Conservation (phyloP, 306 rosid genomes). For the Prunus padus region DNA sequence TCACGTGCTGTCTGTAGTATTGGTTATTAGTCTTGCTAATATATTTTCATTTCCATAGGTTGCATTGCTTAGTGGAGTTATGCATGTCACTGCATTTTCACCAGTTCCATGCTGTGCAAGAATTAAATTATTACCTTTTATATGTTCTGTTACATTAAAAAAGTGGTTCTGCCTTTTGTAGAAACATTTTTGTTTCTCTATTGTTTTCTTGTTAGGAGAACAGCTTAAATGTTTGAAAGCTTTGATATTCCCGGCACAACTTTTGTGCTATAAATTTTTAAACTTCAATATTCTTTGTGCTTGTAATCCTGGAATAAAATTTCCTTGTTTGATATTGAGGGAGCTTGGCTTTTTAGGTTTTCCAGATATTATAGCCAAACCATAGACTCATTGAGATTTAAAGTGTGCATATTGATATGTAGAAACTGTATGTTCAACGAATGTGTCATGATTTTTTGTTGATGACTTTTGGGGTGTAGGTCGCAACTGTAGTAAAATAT, state of each 20-base stretch:
- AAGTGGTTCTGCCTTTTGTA: neutral
- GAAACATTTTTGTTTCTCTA: neutral
- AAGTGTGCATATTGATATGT: neutral
- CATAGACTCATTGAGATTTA: neutral
- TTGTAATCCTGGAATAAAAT: neutral
- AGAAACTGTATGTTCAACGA: neutral
- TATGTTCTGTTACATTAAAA: neutral
- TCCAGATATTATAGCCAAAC: neutral
- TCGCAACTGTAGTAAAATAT: neutral
- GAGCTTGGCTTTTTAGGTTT: neutral
- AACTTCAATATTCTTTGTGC: neutral
- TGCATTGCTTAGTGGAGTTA: neutral
- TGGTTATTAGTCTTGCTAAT: slow-evolving; percentile 11
- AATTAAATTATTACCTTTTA: neutral
- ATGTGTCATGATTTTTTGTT: neutral
- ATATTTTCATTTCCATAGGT: neutral
- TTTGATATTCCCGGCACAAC: neutral
- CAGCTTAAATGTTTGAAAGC: neutral
- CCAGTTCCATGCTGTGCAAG: neutral
- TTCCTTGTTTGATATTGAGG: neutral
- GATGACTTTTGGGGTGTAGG: neutral
- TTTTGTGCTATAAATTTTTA: neutral
- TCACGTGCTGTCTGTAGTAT: neutral
- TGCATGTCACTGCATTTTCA: slow-evolving; percentile 2
- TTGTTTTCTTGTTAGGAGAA: neutral